Conservation (phyloP, 352 stramenopile genomes). For the Thraustochytrium sp. region DNA sequence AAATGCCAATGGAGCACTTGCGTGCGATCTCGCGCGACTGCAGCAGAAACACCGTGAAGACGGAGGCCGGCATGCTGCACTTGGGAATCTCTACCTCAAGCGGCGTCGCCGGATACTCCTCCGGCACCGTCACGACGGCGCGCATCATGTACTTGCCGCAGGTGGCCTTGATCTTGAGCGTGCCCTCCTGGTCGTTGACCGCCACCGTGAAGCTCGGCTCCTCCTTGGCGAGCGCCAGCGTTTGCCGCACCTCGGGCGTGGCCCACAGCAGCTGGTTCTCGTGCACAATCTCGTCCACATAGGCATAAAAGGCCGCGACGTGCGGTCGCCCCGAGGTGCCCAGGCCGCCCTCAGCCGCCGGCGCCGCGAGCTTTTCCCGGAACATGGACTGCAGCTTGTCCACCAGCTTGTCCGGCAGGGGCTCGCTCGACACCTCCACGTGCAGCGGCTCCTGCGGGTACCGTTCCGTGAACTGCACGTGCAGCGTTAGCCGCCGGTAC, state of each 20-base stretch:
- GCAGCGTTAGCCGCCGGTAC: constrained; percentile 11
- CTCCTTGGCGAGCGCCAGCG: neutral
- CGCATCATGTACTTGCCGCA: constrained; percentile 12
- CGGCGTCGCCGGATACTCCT: constrained; percentile 4
- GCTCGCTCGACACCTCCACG: constrained; percentile 20
- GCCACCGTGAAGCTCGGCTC: neutral
- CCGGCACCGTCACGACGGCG: neutral
- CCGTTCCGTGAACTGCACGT: neutral
- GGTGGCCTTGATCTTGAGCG: constrained; percentile 3
- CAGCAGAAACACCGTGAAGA: constrained; percentile 5
- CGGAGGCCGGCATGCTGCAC: constrained; percentile 1
- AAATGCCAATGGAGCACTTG: neutral
- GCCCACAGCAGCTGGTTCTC: constrained; percentile 25
- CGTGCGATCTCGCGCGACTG: constrained; percentile 27
- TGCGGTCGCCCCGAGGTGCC: neutral
- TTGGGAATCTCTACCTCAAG: constrained; percentile 17
- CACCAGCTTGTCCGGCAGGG: constrained; percentile 21
- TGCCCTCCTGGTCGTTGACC: neutral
- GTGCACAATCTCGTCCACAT: constrained; percentile 29
- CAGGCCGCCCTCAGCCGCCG: neutral
- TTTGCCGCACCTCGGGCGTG: constrained; percentile 23
- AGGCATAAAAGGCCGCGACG: constrained; percentile 3
- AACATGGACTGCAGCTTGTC: constrained; percentile 32
- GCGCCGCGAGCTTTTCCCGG: constrained; percentile 12
- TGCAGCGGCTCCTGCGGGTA: constrained; percentile 2